These are phyloP conservation scores for Myriosclerotinia duriaeana DNA, from an alignment of 2,329 filamentous ascomycete genomes.

Conservation along the genomic window DNA sequence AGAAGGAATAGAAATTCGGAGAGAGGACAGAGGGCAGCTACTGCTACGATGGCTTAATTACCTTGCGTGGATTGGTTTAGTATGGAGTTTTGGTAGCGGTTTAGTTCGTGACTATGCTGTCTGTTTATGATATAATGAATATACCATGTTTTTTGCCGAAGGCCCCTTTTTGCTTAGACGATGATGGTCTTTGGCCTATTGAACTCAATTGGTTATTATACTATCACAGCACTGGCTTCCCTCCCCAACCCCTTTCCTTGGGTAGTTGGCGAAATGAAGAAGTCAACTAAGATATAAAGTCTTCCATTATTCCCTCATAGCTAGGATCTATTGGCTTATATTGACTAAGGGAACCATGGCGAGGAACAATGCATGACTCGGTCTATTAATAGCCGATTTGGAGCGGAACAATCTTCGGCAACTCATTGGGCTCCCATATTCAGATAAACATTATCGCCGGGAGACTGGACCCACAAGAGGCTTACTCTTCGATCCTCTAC, in stretches of 20 bases:
- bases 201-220: neutral
- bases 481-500: neutral
- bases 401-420: neutral
- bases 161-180: neutral
- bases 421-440: neutral
- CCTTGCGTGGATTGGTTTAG: neutral
- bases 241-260: neutral
- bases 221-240: neutral
- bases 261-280: neutral
- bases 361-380: neutral
- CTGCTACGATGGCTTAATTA: slow-evolving; percentile 29
- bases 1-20: slow-evolving; percentile 37
- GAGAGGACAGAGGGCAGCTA: slow-evolving; percentile 30
- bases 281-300: neutral
- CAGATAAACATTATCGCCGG: too few relatives aligned
- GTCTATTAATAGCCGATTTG: neutral
- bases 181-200: neutral
- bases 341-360: neutral
- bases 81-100: slow-evolving; percentile 10
- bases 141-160: neutral
- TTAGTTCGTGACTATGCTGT: neutral
- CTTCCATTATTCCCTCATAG: neutral
- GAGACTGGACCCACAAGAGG: slow-evolving; percentile 1
- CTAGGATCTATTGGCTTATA: too few relatives aligned
- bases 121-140: slow-evolving; percentile 23